Evolutionary conservation across 106 monocot genomes (phyloP), one percentile per base, ranked within the genome.

Genomic region (Vanilla planifolia): DNA sequence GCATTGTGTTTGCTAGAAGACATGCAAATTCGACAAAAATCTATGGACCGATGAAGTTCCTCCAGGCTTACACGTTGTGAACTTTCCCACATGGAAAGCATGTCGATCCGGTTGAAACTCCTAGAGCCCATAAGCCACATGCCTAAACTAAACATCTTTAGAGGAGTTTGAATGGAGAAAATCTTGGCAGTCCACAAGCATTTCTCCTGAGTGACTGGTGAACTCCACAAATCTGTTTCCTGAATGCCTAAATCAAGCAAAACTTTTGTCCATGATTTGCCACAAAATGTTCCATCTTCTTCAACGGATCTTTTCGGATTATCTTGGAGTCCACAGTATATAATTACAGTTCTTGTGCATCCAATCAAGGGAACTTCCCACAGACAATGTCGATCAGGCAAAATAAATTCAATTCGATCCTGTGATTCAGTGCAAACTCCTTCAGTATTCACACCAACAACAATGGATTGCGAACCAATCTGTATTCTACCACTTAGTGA

Each of bases 281-380:
- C 96, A 79, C 96, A 87, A 73, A 96, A 96, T 15, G 87, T 87
- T 27, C 91, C 96, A 66, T 70, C 56, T n/a, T 33, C 61, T 48
- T 73, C 59, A 51, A 81, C 43, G 6, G 69, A 52, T 60, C 15
- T 65, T 71, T 96, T 96, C 51, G 96, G 91, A 56, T 96, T 96
- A 74, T 96, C 96, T 74, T 96, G 84, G 24, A 96, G 67, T 10
- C 96, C 91, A 71, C 96, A 91, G 65, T 81, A 96, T 14, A 96
- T 61, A 29, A 87, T 40, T 16, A 88, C 65, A 52, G 67, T 87
- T 71, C 44, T 72, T 15, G 28, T 34, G 39, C 33, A 60, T 24
- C 79, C 81, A 36, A 85, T 64, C 48, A 96, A 71, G 13, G 96
- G 96, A 43, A 91, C 87, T 76, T 96, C 84, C 96, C 96, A 96